Evolutionary conservation across 768 basidiomycete species (phyloP), one percentile per base, ranked within the genome.

Genomic region (Calocera cornea): DNA sequence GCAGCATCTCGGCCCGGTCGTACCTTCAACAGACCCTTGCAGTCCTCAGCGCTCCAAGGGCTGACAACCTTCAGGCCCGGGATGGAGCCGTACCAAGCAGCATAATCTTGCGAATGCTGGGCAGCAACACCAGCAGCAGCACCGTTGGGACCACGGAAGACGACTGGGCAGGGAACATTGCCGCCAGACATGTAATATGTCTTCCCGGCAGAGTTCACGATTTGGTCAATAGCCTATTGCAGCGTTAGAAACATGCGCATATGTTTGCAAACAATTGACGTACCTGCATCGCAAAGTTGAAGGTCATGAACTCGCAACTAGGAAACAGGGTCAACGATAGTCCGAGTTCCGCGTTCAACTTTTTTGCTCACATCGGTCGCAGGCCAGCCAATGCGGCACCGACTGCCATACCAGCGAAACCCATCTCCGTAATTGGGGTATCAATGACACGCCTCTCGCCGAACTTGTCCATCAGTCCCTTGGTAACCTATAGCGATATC

Each of bases 151-250:
- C 97, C 97, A 79, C 97, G 92, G 88, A 99, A 99, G 66, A 97
- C 95, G 70, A 99, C 91, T 27, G 97, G 94, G 81, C 95, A 98
- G 12, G 94, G 91, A 19, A 97, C 95, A 74, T 94, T 97, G 71
- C 97, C 97, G 68, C 97, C 97, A 41, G 97, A 98, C 97, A 99
- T 99, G 85, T 99, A 99, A 80, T 97, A 95, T 2, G 97, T 99
- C 83, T 98, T 99, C 69, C 92, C 97, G 67, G 90, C 97, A n/a
- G 97, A 98, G 84, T 99, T 99, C 79, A 99, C 93, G 70, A 99
- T 99, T 75, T 99, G 97, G 80, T 99, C 97, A 77, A 99, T 98
- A 68, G 97, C 95, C 77, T 81, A 77, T 41, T n/a, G 41, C 33
- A 64, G 38, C 17, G 49, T 67, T 31, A 8, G 33, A 17, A 27